A percentile compares a stretch with the other conserved stretches of the same genome.
Conservation (phyloP, 768 basidiomycete genomes). For the Gelatoporia subvermispora region DNA sequence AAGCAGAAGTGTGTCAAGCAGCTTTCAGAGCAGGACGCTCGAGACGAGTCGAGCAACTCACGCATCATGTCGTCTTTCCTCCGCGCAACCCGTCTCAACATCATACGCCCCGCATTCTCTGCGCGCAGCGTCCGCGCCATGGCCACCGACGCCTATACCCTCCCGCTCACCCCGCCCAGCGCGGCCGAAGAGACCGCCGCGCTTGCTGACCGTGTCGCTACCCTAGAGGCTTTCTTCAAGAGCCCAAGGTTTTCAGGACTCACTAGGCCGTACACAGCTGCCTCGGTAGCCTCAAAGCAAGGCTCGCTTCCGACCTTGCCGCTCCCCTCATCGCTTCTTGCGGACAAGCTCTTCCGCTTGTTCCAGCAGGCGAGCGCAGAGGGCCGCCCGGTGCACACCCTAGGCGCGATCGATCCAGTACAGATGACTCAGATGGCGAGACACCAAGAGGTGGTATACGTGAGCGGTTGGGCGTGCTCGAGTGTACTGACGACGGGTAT, state of each 20-base stretch:
- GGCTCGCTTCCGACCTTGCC: conserved; percentile 79
- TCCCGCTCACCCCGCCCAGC: conserved; percentile 58
- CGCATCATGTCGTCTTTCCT: no score
- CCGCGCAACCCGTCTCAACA: neutral
- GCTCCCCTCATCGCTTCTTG: conserved; percentile 69
- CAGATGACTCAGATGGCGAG: conserved; percentile 94
- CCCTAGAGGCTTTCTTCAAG: conserved; percentile 68
- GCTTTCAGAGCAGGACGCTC: no score
- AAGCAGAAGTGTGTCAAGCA: no score
- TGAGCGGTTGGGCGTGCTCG: conserved; percentile 91
- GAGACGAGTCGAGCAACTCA: no score
- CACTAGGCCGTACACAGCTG: conserved; percentile 76
- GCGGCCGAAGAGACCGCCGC: conserved; percentile 49
- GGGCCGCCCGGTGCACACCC: conserved; percentile 75
- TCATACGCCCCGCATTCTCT: conserved; percentile 1
- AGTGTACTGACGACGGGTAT: conserved; percentile 84
- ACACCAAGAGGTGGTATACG: conserved; percentile 81
- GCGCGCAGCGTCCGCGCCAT: conserved; percentile 12
- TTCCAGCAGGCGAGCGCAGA: conserved; percentile 59
- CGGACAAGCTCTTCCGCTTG: conserved; percentile 77
- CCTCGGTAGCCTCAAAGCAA: conserved; percentile 82
- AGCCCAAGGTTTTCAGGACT: conserved; percentile 69
- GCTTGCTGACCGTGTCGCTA: conserved; percentile 57
- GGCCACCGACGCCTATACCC: conserved; percentile 23
- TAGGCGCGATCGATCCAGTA: conserved; percentile 91